Evolutionary conservation across 2,329 filamentous ascomycete genomes (phyloP).

Genomic region (Aspergillus pseudotamarii): DNA sequence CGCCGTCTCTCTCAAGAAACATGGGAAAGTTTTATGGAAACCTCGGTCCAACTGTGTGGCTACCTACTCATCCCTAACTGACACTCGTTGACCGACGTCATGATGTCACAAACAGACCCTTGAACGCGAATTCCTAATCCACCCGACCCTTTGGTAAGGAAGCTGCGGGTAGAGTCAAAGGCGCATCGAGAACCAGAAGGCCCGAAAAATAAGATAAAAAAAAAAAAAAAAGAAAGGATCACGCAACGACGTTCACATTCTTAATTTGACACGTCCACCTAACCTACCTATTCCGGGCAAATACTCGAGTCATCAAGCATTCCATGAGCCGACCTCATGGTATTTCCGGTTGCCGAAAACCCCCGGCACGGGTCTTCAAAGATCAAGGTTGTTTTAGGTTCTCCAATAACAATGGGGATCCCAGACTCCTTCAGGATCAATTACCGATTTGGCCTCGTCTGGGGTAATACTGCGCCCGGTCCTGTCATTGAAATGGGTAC

Average conservation of each 20-base stretch:
- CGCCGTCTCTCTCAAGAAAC: neutral
- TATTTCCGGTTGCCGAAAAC: conserved; percentile 1
- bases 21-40: neutral
- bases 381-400: conserved; percentile 1
- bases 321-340: neutral
- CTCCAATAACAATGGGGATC: neutral
- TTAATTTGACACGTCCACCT: conserved; percentile 1
- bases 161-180: neutral
- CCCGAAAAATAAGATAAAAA: neutral
- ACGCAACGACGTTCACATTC: conserved; percentile 3
- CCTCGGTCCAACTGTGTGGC: neutral
- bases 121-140: conserved; percentile 1
- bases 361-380: neutral
- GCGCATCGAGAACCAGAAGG: neutral
- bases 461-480: conserved; percentile 51
- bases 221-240: conserved; percentile 5
- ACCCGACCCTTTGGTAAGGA: conserved; percentile 13
- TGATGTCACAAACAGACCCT: conserved; percentile 14
- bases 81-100: conserved; percentile 6
- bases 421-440: conserved; percentile 11
- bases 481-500: conserved; percentile 52
- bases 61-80: neutral
- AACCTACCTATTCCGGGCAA: conserved; percentile 1
- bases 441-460: conserved; percentile 35
- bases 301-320: conserved; percentile 2